Percentiles rank a stretch among this genome's conserved stretches.
Evolutionary conservation across 257 asterid species (phyloP).

Genomic region (Craterostigma plantagineum): DNA sequence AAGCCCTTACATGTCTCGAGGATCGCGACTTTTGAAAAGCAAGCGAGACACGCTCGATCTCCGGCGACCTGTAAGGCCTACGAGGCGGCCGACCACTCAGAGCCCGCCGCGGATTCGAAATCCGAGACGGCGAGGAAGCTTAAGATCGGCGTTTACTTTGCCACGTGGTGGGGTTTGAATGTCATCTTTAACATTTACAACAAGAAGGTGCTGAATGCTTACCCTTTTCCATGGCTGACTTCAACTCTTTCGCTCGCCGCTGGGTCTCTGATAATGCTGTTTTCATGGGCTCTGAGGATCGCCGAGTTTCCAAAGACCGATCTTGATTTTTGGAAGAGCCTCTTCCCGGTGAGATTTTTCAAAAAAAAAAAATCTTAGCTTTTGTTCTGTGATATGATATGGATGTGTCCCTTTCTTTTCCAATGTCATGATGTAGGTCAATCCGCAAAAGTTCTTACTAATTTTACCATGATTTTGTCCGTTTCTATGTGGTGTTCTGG

Average conservation of each 20-base stretch:
- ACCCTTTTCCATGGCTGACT: conserved; percentile 59
- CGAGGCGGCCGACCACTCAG: conserved; percentile 28
- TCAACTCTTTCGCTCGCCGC: conserved; percentile 57
- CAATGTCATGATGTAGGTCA: no score
- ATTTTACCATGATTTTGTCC: no score
- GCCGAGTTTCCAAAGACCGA: conserved; percentile 55
- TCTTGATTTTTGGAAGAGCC: conserved; percentile 55
- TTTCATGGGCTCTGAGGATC: conserved; percentile 42
- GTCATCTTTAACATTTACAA: conserved; percentile 55
- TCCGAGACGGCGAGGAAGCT: conserved; percentile 31
- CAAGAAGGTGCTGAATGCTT: conserved; percentile 54
- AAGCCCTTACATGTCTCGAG: conserved; percentile 25
- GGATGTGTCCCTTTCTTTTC: no score
- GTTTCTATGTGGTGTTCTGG: no score
- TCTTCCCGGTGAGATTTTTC: conserved; percentile 35
- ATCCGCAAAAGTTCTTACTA: no score
- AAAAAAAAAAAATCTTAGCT: no score
- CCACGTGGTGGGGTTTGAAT: conserved; percentile 61
- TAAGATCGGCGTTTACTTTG: conserved; percentile 48
- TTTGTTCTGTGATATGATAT: no score
- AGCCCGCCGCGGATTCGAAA: conserved; percentile 10
- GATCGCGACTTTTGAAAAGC: conserved; percentile 4
- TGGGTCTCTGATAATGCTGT: conserved; percentile 46
- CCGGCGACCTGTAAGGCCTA: conserved; percentile 29
- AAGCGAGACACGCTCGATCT: conserved; percentile 7